Evolutionary conservation across 2,329 filamentous ascomycete genomes (phyloP), one percentile per base, ranked within the genome.

Genomic region (Sarocladium kiliense): DNA sequence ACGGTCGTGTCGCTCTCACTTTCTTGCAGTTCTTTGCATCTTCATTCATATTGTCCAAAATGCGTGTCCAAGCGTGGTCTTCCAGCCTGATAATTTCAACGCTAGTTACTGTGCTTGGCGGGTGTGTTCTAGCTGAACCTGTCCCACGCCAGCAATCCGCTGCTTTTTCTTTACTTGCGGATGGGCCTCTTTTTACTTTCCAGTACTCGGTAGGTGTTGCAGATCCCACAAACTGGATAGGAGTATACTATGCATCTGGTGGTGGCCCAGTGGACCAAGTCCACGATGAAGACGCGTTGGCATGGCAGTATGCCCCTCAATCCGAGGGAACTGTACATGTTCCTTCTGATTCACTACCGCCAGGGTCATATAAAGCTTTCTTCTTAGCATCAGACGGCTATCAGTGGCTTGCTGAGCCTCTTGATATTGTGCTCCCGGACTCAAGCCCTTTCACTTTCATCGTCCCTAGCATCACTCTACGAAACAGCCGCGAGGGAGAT

Each of bases 301-400:
- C 58, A 3, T 74, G 71, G 72, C 60, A 58, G 0, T 73, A 68
- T 53, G 68, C 69, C 1, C 64, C 66, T 0, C 55, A 57, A 0
- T 32, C 57, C 1, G 41, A 64, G 4, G 72, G 69, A 41, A 62
- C 56, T 0, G 59, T 72, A 3, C 55, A 54, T 10, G 54, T 74
- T 2, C 49, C 63, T 7, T 55, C 60, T 10, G 53, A 51, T 1
- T 57, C 55, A 2, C 60, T 74, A 0, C 56, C 61, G 10, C 59
- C 61, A 1, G 70, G 71, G 4, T 59, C 59, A 2, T 75, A 72
- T 60, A 63, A 60, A 23, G 73, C 66, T 6, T 74, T 64, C 59
- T 70, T 73, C 55, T 64, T 74, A 12, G 65, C 68, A 5, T 58
- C 62, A 12, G 65, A 67, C 45, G 67, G 65, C 4, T 74, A 75